phyloP scores from a whole-genome alignment of 2,329 filamentous ascomycete genomes.

The Ophiobolus disseminans region DNA sequence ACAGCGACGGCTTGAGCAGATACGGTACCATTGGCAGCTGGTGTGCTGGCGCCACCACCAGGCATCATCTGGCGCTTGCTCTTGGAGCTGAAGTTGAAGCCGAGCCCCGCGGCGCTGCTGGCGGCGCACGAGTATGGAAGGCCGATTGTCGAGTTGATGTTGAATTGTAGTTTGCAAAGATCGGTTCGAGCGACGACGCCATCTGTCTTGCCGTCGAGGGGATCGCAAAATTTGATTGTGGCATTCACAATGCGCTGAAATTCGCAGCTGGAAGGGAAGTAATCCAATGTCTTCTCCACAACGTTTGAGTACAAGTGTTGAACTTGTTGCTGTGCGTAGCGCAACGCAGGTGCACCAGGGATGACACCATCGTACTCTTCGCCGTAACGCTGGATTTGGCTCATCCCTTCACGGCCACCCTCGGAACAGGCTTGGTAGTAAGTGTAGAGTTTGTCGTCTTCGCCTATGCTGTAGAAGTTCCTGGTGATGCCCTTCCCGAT shows the following conservation, averaged over 20 bases:
- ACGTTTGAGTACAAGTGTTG: conserved; percentile 52
- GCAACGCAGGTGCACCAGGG: conserved; percentile 57
- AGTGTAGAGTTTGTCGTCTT: conserved; percentile 48
- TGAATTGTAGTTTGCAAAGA: conserved; percentile 56
- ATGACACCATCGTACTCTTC: conserved; percentile 58
- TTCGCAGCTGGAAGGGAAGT: conserved; percentile 56
- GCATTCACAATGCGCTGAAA: conserved; percentile 61
- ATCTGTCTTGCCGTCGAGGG: conserved; percentile 62
- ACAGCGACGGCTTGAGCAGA: conserved; percentile 34
- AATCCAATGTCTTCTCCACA: conserved; percentile 50
- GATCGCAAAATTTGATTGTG: conserved; percentile 63
- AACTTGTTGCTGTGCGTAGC: conserved; percentile 56
- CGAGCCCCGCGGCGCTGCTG: conserved; percentile 13
- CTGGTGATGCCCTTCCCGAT: conserved; percentile 56
- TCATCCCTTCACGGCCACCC: conserved; percentile 59
- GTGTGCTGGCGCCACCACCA: neutral
- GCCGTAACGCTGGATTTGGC: conserved; percentile 60
- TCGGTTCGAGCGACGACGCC: conserved; percentile 61
- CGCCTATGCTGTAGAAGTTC: conserved; percentile 46
- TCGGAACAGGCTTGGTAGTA: conserved; percentile 65
- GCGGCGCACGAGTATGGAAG: conserved; percentile 54
- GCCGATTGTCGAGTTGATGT: conserved; percentile 58
- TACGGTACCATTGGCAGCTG: conserved; percentile 40
- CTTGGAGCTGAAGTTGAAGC: conserved; percentile 12
- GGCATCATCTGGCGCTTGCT: neutral